Conservation (phyloP, 2,329 filamentous ascomycete genomes). For the Botrytis elliptica region DNA sequence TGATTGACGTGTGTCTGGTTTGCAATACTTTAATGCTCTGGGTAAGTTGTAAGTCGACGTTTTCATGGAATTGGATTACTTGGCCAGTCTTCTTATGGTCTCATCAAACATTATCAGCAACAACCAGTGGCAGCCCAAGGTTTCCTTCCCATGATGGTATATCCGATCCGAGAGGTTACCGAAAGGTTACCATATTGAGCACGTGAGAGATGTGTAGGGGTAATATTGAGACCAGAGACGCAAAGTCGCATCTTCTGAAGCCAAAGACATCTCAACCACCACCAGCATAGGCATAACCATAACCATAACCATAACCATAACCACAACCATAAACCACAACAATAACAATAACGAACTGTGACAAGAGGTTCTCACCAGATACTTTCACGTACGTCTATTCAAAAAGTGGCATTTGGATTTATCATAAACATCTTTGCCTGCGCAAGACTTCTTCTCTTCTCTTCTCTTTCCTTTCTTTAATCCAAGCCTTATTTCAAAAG, state of each 20-base stretch:
- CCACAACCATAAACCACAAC: background rate
- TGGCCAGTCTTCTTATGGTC: constrained; percentile 1
- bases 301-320: background rate
- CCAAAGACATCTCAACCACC: background rate
- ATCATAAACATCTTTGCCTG: background rate
- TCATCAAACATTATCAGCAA: background rate
- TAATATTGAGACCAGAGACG: background rate
- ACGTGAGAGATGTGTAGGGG: background rate
- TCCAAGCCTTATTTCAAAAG: background rate
- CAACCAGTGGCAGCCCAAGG: background rate
- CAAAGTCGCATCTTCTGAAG: background rate
- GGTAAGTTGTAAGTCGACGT: background rate
- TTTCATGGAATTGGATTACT: background rate
- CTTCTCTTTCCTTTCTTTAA: background rate
- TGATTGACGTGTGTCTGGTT: background rate
- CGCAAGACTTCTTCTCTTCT: background rate
- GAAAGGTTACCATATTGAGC: background rate
- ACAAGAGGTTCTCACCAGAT: background rate
- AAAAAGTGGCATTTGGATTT: background rate
- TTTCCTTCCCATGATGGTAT: background rate
- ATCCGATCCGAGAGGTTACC: constrained; percentile 2
- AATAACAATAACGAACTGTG: background rate
- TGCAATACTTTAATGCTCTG: constrained; percentile 7
- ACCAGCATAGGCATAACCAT: background rate
- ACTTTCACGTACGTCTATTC: background rate